phyloP scores from a whole-genome alignment of 1,284 basidiomycete species.

The Trametes polyzona region DNA sequence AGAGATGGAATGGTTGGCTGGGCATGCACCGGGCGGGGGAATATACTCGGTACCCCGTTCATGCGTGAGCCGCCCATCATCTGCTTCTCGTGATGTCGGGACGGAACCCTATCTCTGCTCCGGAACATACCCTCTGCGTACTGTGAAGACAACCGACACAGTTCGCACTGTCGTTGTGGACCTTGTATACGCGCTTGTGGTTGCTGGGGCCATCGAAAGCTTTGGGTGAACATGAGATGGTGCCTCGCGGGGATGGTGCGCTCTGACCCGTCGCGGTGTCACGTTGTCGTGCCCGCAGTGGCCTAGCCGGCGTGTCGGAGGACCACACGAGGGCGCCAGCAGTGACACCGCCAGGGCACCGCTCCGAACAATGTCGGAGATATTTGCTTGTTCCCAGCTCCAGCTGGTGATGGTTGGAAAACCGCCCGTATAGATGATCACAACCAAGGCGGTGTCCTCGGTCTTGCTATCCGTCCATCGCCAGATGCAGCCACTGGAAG shows the following conservation, averaged over 20 bases:
- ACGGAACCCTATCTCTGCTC: not conserved
- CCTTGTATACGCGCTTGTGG: too few species aligned
- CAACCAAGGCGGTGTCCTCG: not conserved
- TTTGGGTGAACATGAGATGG: not conserved
- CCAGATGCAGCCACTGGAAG: not conserved
- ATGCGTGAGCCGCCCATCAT: not conserved
- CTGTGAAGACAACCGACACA: not conserved
- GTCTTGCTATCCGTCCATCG: not conserved
- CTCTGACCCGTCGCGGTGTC: not conserved
- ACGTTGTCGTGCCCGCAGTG: not conserved
- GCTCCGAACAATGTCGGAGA: not conserved
- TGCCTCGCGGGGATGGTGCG: not conserved
- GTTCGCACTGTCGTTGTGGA: not conserved
- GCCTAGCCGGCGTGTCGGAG: not conserved
- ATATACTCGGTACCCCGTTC: conserved; percentile 4
- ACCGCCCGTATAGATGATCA: not conserved
- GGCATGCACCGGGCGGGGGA: not conserved
- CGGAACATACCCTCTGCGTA: not conserved
- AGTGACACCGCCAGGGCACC: too few species aligned
- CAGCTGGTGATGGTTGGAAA: not conserved
- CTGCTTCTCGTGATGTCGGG: conserved; percentile 8
- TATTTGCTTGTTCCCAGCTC: not conserved
- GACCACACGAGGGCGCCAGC: not conserved
- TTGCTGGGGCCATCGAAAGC: too few species aligned
- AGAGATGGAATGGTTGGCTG: not conserved